These are phyloP conservation scores for Podospora australis DNA, from an alignment of 495 filamentous ascomycete genomes.

Conservation along the genomic window DNA sequence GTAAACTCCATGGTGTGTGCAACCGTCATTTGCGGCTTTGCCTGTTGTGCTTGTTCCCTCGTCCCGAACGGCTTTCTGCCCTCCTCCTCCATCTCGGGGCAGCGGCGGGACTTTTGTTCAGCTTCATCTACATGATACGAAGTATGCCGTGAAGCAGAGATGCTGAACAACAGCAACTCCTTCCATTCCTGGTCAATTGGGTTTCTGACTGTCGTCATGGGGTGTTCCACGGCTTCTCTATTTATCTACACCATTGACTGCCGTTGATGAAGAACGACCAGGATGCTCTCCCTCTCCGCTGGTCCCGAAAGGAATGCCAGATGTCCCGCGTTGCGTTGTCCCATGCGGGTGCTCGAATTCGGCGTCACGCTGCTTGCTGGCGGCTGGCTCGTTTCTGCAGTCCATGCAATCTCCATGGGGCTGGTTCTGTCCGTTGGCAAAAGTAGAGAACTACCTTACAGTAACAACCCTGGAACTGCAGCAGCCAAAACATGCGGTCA, in stretches of 20 bases:
- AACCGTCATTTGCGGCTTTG: not conserved
- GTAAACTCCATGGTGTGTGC: conserved; percentile 1
- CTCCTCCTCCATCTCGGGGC: too few relatives aligned
- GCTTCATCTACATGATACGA: too few relatives aligned
- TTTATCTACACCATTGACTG: too few relatives aligned
- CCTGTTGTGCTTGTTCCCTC: not conserved
- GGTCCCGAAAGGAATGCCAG: not conserved
- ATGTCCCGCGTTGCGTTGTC: conserved; percentile 1
- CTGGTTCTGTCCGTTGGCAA: conserved; percentile 2
- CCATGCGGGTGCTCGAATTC: conserved; percentile 2
- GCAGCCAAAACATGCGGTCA: conserved; percentile 15
- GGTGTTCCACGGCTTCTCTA: too few relatives aligned
- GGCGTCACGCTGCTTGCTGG: conserved; percentile 9
- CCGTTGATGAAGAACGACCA: not conserved
- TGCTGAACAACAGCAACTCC: too few relatives aligned
- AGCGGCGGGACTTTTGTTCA: too few relatives aligned
- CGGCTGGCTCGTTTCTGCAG: conserved; percentile 1
- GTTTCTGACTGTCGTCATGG: not conserved
- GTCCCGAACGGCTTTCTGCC: not conserved
- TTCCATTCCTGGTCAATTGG: not conserved
- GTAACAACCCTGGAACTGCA: too few relatives aligned
- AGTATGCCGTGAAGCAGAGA: too few relatives aligned
- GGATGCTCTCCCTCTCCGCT: not conserved
- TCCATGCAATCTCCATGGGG: not conserved
- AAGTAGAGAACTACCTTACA: not conserved